phyloP scores from a whole-genome alignment of 306 rosid species.

The Lithocarpus polystachyus region DNA sequence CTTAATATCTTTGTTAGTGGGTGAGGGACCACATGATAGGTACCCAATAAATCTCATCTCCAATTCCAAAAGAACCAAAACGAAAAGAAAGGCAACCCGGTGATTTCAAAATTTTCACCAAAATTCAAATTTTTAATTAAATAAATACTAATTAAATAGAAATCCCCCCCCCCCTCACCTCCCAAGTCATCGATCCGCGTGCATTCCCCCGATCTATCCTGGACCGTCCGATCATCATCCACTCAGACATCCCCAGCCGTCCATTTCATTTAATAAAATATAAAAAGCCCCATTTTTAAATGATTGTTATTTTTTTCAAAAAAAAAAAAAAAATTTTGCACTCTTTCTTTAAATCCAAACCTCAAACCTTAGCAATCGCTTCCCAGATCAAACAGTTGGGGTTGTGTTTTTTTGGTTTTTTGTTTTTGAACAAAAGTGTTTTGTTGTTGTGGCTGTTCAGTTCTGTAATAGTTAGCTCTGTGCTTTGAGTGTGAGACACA shows the following conservation, averaged over 20 bases:
- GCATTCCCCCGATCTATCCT: neutral
- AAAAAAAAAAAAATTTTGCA: neutral
- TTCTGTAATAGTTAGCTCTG: neutral
- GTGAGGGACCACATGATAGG: neutral
- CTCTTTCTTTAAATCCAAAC: slow-evolving; percentile 45
- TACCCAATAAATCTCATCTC: slow-evolving; percentile 1
- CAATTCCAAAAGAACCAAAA: slow-evolving; percentile 11
- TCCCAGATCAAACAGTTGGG: slow-evolving; percentile 34
- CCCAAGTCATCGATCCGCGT: slow-evolving; percentile 69
- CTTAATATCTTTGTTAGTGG: neutral
- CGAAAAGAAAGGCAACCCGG: neutral
- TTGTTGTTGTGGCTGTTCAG: slow-evolving; percentile 1
- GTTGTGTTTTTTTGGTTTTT: neutral
- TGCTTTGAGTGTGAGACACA: neutral
- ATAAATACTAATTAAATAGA: neutral
- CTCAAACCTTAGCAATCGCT: slow-evolving; percentile 27
- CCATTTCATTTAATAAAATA: slow-evolving; percentile 20
- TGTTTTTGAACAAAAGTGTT: slow-evolving; percentile 14
- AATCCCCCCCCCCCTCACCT: too few species aligned
- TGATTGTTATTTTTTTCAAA: neutral
- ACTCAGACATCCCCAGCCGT: slow-evolving; percentile 44
- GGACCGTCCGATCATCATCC: slow-evolving; percentile 37
- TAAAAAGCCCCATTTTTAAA: neutral
- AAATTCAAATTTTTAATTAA: neutral
- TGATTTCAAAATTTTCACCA: neutral